Evolutionary conservation across 345 rosid species (phyloP).

Genomic region (Citrus unshiu): DNA sequence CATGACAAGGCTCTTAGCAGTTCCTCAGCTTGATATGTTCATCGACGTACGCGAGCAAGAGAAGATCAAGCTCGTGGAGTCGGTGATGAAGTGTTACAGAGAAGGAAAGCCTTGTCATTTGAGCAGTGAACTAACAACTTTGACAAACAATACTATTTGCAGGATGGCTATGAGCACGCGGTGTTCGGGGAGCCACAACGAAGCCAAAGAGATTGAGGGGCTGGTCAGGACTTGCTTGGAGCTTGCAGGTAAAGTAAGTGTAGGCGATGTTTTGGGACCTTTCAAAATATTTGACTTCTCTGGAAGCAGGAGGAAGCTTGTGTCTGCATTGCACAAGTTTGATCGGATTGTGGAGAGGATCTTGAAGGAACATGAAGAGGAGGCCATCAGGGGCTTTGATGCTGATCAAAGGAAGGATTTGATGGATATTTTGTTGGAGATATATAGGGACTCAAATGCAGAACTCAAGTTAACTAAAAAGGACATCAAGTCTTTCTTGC

Average conservation of each 20-base stretch:
- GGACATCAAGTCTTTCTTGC: constrained; percentile 61
- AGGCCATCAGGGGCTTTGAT: constrained; percentile 9
- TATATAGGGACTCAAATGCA: constrained; percentile 36
- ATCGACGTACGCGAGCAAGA: constrained; percentile 37
- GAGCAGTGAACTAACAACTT: constrained; percentile 24
- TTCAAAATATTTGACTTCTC: constrained; percentile 52
- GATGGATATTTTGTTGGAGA: constrained; percentile 40
- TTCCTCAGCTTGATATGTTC: constrained; percentile 54
- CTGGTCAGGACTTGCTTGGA: constrained; percentile 36
- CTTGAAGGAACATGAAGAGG: constrained; percentile 53
- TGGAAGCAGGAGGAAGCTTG: constrained; percentile 50
- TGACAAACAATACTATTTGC: constrained; percentile 55
- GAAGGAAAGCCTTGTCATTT: constrained; percentile 39
- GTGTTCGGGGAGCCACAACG: constrained; percentile 46
- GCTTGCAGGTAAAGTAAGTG: constrained; percentile 50
- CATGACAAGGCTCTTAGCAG: constrained; percentile 62
- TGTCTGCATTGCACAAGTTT: constrained; percentile 36
- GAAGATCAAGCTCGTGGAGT: constrained; percentile 47
- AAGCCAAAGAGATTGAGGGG: constrained; percentile 39
- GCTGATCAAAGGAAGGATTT: constrained; percentile 30
- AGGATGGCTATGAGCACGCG: constrained; percentile 65
- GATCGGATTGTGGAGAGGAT: constrained; percentile 51
- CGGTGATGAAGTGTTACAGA: constrained; percentile 35
- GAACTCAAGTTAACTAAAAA: constrained; percentile 50
- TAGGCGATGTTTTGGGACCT: constrained; percentile 69